Evolutionary conservation across 2,329 filamentous ascomycete species (phyloP), one percentile per base, ranked within the genome.

Genomic region (Aspergillus uvarum): DNA sequence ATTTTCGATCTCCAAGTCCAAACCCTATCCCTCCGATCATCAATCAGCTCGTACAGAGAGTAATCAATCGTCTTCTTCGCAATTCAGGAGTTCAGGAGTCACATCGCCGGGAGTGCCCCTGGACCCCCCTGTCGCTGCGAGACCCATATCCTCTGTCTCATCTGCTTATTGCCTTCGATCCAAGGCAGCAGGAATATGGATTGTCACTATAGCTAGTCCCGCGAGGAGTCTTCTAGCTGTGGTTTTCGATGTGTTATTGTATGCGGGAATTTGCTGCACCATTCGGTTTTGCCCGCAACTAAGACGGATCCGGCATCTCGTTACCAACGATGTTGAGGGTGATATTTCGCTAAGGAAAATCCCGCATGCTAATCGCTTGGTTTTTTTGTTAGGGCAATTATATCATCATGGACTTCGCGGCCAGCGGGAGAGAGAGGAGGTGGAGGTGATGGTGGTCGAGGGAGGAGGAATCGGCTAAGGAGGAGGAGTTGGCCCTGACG

Each of bases 261-360:
- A 67, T 67, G 65, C 65, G 65, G 65, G 65, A 67, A 67, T 67
- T 65, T 64, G 62, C 60, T 63, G 49, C 42, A 47, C 63, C 57
- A 62, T 57, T 35, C 26, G 26, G 55, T 49, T 59, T 29, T 38
- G 51, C 42, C 51, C 49, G 31, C 55, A 55, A 51, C 65, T 67
- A 67, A 52, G 51, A 67, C 65, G 12, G 59, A 65, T 60, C 47
- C 48, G 65, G 65, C 56, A 65, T 59, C 54, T 67, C 62, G 56
- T 50, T 53, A 21, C 16, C 14, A 44, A 44, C 38, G 6, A 19
- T 10, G 26, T 29, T 7, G 22, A 22, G 2, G 14, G 3, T 16
- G n/a, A 44, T 44, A 44, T 44, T 44, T 44, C 38, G 52, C n/a
- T 11, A 51, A 38, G 54, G 22, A 47, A 58, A 58, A 48, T 51